Base-by-base conservation (phyloP, 495 filamentous ascomycete genomes). In the Trichoderma reesei region DNA sequence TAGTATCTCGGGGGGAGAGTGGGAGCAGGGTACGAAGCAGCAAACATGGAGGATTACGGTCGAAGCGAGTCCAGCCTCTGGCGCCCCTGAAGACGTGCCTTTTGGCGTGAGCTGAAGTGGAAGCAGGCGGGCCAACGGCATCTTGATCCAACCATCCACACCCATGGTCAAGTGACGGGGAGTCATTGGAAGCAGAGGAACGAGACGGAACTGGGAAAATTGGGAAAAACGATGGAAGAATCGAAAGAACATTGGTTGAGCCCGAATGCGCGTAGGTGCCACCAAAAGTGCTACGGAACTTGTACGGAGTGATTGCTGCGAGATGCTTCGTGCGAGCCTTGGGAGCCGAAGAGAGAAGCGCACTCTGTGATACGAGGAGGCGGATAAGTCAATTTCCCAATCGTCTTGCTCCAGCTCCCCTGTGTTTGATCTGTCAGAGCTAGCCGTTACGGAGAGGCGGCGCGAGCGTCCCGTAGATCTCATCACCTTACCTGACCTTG, bases 391-490 rank as follows among this genome's bases (percentile, higher is more conserved):
- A 56, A 56, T 56, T 56, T 56, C 51, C 42, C 42, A 5, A 8
- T 46, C 42, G 6, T 46, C 16, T 13, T 46, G 42, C 42, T 8
- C 16, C 42, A 46, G 16, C 11, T n/a, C 16, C 42, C 51, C 51
- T 56, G 51, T 31, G 51, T 34, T 11, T 56, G 26, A 56, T 56
- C 51, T 33, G 51, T 56, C 20, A 31, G 51, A 56, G 51, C 51
- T 56, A 56, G 11, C 10, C 51, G 51, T 56, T 56, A 56, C 34
- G 51, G 51, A 56, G 51, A 56, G 51, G 51, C 51, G 51, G 51
- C 51, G 51, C 51, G 51, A 56, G 51, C 51, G 51, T 56, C 31
- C 51, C 51, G 51, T 56, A 56, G 51, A 56, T 56, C 51, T 56
- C 51, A 56, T 56, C 51, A 56, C 51, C 26, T 56, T 56, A 56